These are phyloP conservation scores for Trichoderma harzianum DNA, from an alignment of 2,329 filamentous ascomycete species.

Conservation along the genomic window DNA sequence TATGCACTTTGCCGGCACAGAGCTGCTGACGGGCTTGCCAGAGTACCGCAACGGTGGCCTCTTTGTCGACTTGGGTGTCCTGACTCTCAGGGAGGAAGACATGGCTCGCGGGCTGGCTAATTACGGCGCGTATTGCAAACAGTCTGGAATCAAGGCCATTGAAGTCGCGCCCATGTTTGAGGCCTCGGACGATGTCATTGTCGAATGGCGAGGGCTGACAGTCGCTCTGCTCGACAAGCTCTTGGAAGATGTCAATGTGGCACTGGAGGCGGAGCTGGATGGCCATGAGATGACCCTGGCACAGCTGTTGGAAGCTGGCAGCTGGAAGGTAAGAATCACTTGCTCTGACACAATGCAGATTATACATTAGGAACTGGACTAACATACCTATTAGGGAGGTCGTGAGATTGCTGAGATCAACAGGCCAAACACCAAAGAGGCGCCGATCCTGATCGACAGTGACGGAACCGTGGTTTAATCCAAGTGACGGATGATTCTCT, in stretches of 20 bases:
- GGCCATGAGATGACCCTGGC: conserved; percentile 73
- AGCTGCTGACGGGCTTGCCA: conserved; percentile 80
- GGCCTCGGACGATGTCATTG: conserved; percentile 57
- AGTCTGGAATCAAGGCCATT: conserved; percentile 61
- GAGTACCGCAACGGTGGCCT: conserved; percentile 92
- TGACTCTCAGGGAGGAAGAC: conserved; percentile 71
- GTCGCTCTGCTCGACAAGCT: conserved; percentile 58
- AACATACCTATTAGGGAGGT: conserved; percentile 59
- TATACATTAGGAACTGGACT: not conserved
- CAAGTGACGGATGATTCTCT: not conserved
- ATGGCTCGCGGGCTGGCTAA: conserved; percentile 64
- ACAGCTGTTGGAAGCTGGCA: conserved; percentile 91
- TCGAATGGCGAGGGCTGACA: conserved; percentile 64
- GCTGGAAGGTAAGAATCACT: conserved; percentile 77
- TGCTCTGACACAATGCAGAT: not conserved
- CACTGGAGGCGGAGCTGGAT: conserved; percentile 59
- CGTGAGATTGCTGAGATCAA: conserved; percentile 95
- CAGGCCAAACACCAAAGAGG: conserved; percentile 91
- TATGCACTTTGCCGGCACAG: conserved; percentile 75
- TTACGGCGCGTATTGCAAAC: conserved; percentile 63
- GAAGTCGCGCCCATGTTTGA: conserved; percentile 59
- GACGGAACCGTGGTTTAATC: conserved; percentile 90
- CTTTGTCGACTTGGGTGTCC: conserved; percentile 77
- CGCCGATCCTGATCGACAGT: conserved; percentile 92
- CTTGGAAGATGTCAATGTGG: conserved; percentile 54